Conservation (phyloP, 2,329 filamentous ascomycete genomes). For the Alternaria alternata region DNA sequence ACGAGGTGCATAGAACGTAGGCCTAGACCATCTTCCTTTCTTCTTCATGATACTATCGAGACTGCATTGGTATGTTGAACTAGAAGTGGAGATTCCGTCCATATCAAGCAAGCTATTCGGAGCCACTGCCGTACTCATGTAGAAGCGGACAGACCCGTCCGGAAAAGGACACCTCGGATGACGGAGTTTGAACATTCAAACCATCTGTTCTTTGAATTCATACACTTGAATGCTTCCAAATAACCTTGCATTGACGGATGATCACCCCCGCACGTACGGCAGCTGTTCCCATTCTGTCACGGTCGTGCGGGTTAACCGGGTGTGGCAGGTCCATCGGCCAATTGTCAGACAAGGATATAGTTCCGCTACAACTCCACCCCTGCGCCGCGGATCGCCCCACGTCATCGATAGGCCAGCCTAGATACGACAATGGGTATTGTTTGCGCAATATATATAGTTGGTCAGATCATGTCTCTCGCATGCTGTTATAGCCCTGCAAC, state of each 20-base stretch:
- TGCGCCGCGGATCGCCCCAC: neutral
- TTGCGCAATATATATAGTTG: neutral
- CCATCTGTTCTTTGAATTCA: neutral
- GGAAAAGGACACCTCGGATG: neutral
- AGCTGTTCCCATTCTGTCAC: slow-evolving; percentile 1
- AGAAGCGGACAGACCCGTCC: neutral
- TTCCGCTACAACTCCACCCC: slow-evolving; percentile 1
- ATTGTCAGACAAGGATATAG: slow-evolving; percentile 2
- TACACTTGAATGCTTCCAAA: neutral
- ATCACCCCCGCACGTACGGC: neutral
- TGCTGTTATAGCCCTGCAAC: neutral
- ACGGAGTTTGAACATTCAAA: neutral
- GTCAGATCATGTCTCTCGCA: neutral
- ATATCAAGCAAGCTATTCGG: neutral
- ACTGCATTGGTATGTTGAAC: neutral
- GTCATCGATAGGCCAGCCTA: slow-evolving; percentile 14
- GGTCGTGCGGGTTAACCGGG: neutral
- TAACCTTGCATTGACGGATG: neutral
- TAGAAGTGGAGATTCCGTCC: neutral
- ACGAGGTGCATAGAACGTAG: neutral
- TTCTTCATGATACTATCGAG: neutral
- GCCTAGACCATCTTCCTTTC: neutral
- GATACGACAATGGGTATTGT: neutral
- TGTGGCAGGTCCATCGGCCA: slow-evolving; percentile 5
- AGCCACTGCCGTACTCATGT: neutral